Conservation (phyloP, 805 yeast species). For the Kuraishia cidri region DNA sequence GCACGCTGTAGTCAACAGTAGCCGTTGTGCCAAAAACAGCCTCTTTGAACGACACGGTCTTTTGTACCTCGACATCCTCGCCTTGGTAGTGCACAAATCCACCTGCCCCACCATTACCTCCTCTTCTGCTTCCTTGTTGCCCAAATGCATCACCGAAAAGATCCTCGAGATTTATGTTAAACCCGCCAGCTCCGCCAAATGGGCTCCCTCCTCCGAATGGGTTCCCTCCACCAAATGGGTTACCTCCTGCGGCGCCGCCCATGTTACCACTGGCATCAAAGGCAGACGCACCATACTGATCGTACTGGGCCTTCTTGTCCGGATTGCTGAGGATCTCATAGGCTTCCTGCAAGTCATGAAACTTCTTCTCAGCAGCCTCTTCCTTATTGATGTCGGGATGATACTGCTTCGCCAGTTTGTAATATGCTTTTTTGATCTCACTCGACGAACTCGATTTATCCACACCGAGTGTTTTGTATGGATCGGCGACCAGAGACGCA, state of each 20-base stretch:
- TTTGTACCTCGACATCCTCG: constrained; percentile 75
- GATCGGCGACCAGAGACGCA: constrained; percentile 41
- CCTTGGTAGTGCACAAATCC: constrained; percentile 65
- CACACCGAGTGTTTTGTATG: constrained; percentile 80
- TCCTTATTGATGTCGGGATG: constrained; percentile 98
- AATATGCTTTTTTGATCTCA: constrained; percentile 93
- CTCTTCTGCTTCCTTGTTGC: constrained; percentile 23
- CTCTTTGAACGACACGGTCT: constrained; percentile 73
- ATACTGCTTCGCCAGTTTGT: constrained; percentile 83
- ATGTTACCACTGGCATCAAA: constrained; percentile 56
- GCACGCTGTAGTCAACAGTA: constrained; percentile 60
- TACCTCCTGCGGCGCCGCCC: constrained; percentile 41
- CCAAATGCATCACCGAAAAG: constrained; percentile 47
- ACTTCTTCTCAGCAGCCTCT: constrained; percentile 75
- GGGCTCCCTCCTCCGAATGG: constrained; percentile 21
- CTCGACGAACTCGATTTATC: constrained; percentile 57
- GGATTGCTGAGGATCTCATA: constrained; percentile 87
- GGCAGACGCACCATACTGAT: constrained; percentile 85
- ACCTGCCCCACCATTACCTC: constrained; percentile 26
- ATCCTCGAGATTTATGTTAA: constrained; percentile 48
- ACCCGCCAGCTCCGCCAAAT: constrained; percentile 12
- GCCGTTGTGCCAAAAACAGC: constrained; percentile 74
- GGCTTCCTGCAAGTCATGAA: constrained; percentile 90
- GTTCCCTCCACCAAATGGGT: constrained; percentile 33
- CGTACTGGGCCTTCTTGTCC: constrained; percentile 79